These are phyloP conservation scores for Apiotrichum siamense DNA, from an alignment of 1,284 basidiomycete genomes.

Conservation along the genomic window DNA sequence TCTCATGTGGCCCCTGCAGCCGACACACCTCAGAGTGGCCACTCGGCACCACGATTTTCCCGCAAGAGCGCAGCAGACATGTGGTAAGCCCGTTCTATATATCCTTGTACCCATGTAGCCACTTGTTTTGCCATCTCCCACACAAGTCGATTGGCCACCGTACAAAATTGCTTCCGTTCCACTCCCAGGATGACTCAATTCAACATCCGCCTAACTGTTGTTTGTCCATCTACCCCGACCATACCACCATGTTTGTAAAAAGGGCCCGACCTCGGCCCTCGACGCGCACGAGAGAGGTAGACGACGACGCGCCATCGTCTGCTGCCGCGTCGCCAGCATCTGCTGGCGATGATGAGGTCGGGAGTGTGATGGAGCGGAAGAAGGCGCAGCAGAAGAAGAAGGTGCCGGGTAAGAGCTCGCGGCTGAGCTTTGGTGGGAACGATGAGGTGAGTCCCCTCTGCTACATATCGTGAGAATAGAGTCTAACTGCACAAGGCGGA, in stretches of 20 bases:
- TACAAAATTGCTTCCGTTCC: slow-evolving; percentile 7
- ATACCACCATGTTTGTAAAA: slow-evolving; percentile 41
- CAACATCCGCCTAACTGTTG: neutral
- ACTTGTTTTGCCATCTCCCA: neutral
- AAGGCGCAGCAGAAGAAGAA: slow-evolving; percentile 35
- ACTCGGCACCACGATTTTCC: neutral
- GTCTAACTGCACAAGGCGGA: slow-evolving; percentile 10
- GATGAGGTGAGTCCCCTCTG: slow-evolving; percentile 36
- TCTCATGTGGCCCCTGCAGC: neutral
- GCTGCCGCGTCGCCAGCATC: slow-evolving; percentile 26
- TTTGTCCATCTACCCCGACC: neutral
- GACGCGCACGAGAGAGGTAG: slow-evolving; percentile 30
- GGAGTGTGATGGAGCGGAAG: slow-evolving; percentile 41
- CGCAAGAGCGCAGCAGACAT: slow-evolving; percentile 43
- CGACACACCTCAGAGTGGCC: neutral
- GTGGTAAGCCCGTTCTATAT: slow-evolving; percentile 22
- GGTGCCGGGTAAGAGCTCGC: slow-evolving; percentile 23
- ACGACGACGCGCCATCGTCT: slow-evolving; percentile 21
- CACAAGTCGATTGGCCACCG: neutral
- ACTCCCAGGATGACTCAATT: too few species aligned
- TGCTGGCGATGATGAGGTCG: slow-evolving; percentile 13
- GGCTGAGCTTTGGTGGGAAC: slow-evolving; percentile 79
- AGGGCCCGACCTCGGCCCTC: slow-evolving; percentile 38
- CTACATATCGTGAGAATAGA: neutral
- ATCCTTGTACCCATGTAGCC: neutral